Base-by-base conservation (phyloP, 139 green algal species). In the Chlamydomonas sp. region DNA sequence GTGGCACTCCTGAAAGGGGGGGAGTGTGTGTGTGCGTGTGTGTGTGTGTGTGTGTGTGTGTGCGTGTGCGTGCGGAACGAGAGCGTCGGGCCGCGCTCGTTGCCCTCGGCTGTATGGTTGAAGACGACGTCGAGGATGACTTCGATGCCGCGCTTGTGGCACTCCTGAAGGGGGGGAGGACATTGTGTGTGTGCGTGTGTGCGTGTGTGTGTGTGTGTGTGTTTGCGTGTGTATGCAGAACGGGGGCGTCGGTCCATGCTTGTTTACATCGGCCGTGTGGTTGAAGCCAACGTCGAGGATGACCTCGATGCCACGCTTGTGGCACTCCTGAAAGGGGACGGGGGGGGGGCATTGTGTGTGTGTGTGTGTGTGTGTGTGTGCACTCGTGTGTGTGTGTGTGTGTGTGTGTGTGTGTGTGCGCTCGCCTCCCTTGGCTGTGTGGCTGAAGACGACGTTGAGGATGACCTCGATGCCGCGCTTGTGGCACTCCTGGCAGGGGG, bases 201-300 rank as follows among this genome's bases (percentile, higher is more conserved):
- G 49, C 49, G 49, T 60, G 49, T 26, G 49, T 60, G 49, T 26
- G 49, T 13, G 5, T 13, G 49, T 13, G 5, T 60, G 49, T 60
- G 49, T 13, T n/a, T 60, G 49, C 49, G n/a, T n/a, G n/a, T n/a
- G n/a, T n/a, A n/a, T n/a, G n/a, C n/a, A n/a, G 85, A 99, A 98
- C n/a, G 84, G 95, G 6, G 97, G 65, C 6, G 87, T 90, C 38
- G 91, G 91, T 0, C 94, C 92, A 43, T 79, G 67, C 59, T 98
- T 87, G 79, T 97, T 96, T 54, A 91, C 91, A 75, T 99, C 95
- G 1, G 93, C 92, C 5, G 95, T 98, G 88, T 98, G 95, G 83
- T 99, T 99, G 88, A 97, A 97, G 54, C 98, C 95, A 3, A 98
- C 92, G 69, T 98, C 95, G 64, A 98, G 76, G 58, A 97, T 92